A percentile compares a stretch with the other conserved stretches of the same genome.
Conservation (phyloP, 192 early-diverging fungal genomes). For the Diversispora epigaea region DNA sequence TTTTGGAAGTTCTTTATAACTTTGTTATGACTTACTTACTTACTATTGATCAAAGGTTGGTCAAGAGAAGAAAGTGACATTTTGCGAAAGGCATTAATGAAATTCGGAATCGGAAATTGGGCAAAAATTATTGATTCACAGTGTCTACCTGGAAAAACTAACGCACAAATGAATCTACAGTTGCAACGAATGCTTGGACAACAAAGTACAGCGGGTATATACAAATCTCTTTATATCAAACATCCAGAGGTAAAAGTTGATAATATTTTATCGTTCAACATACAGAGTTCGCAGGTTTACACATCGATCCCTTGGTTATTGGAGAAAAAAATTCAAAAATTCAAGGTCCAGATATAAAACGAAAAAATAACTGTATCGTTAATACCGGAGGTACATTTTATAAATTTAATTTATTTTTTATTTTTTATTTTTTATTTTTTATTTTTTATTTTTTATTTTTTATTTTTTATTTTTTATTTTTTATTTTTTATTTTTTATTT, state of each 20-base stretch:
- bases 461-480: no score
- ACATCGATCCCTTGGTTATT: constrained; percentile 84
- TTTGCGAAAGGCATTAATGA: constrained; percentile 80
- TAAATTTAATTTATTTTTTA: neutral
- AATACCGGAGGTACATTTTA: constrained; percentile 70
- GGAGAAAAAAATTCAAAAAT: constrained; percentile 85
- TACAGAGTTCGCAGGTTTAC: constrained; percentile 88
- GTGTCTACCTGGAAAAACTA: constrained; percentile 93
- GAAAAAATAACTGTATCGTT: constrained; percentile 94
- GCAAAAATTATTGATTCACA: constrained; percentile 89
- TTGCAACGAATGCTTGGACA: constrained; percentile 92
- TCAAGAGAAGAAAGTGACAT: constrained; percentile 79
- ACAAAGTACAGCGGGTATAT: constrained; percentile 85
- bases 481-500: no score
- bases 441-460: no score
- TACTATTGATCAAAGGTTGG: constrained; percentile 65
- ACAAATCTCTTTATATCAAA: neutral
- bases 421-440: no score
- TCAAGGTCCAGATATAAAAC: constrained; percentile 77
- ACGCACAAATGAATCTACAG: constrained; percentile 96
- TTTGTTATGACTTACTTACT: neutral
- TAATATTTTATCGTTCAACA: neutral
- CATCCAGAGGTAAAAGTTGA: neutral
- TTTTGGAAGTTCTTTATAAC: no score
- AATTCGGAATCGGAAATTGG: constrained; percentile 95